Conservation (phyloP, 1,284 basidiomycete genomes). For the Tausonia pullulans region DNA sequence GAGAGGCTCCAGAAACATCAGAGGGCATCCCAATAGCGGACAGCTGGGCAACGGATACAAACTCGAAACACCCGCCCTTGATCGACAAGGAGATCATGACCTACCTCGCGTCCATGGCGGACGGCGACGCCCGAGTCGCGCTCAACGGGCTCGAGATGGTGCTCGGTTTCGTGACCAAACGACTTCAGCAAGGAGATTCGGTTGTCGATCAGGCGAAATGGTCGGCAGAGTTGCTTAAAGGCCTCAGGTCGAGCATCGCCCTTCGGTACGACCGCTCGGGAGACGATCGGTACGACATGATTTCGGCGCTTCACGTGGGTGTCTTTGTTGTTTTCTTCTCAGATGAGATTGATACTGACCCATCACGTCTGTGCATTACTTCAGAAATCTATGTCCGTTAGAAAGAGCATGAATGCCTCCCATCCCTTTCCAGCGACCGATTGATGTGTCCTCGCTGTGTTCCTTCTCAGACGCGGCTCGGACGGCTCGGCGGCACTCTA, state of each 20-base stretch:
- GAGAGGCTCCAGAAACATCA: too few relatives aligned
- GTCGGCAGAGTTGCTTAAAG: too few relatives aligned
- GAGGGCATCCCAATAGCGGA: too few relatives aligned
- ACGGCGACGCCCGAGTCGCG: constrained; percentile 38
- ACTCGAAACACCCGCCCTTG: too few relatives aligned
- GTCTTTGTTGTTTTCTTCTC: neutral
- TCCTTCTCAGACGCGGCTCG: constrained; percentile 44
- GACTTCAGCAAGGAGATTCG: too few relatives aligned
- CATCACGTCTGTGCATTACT: neutral
- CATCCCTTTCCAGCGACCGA: too few relatives aligned
- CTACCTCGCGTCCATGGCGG: constrained; percentile 37
- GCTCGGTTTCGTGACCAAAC: constrained; percentile 23
- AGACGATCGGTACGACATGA: constrained; percentile 73
- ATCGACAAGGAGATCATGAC: constrained; percentile 34
- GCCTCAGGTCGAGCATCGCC: constrained; percentile 23
- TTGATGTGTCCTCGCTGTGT: too few relatives aligned
- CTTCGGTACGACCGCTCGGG: constrained; percentile 59
- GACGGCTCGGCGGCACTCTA: constrained; percentile 74
- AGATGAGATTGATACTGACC: neutral
- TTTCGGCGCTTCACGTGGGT: constrained; percentile 59
- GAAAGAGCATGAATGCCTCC: too few relatives aligned
- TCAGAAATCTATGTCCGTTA: constrained; percentile 47
- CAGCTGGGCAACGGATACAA: too few relatives aligned
- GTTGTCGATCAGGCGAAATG: too few relatives aligned
- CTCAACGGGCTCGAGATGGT: constrained; percentile 38